phyloP scores from a whole-genome alignment of 1,284 basidiomycete species.

The Sphaerobolus stellatus region DNA sequence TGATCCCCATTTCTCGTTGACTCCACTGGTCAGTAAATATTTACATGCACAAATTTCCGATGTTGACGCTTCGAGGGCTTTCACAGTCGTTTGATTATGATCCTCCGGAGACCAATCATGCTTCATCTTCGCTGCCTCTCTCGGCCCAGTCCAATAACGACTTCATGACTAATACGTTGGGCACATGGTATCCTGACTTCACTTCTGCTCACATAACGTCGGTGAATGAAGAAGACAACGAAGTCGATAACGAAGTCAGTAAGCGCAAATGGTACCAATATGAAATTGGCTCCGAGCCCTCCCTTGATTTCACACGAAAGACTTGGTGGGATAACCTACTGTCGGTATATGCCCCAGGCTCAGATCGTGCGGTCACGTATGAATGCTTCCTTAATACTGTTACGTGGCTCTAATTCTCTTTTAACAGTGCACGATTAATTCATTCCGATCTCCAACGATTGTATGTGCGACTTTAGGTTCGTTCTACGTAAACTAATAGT shows the following conservation, averaged over 20 bases:
- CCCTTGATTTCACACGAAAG: slow-evolving; percentile 62
- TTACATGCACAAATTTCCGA: too few relatives aligned
- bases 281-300: slow-evolving; percentile 50
- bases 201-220: not conserved
- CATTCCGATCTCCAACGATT: slow-evolving; percentile 61
- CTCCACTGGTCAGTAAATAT: too few relatives aligned
- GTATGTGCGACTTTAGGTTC: slow-evolving; percentile 8
- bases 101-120: too few relatives aligned
- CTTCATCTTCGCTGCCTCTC: too few relatives aligned
- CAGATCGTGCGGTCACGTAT: slow-evolving; percentile 1
- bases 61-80: too few relatives aligned
- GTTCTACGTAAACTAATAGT: not conserved
- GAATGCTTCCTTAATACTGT: not conserved
- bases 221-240: slow-evolving; percentile 16
- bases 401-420: not conserved
- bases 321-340: slow-evolving; percentile 77
- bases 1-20: too few relatives aligned
- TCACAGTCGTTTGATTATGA: too few relatives aligned
- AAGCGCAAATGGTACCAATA: slow-evolving; percentile 13
- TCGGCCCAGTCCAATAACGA: too few relatives aligned
- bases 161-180: too few relatives aligned
- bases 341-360: slow-evolving; percentile 45
- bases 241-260: slow-evolving; percentile 30
- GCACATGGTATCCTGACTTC: not conserved
- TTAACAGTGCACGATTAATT: slow-evolving; percentile 34